Evolutionary conservation across 805 yeast species (phyloP).

Genomic region (Candida palmyrensis): DNA sequence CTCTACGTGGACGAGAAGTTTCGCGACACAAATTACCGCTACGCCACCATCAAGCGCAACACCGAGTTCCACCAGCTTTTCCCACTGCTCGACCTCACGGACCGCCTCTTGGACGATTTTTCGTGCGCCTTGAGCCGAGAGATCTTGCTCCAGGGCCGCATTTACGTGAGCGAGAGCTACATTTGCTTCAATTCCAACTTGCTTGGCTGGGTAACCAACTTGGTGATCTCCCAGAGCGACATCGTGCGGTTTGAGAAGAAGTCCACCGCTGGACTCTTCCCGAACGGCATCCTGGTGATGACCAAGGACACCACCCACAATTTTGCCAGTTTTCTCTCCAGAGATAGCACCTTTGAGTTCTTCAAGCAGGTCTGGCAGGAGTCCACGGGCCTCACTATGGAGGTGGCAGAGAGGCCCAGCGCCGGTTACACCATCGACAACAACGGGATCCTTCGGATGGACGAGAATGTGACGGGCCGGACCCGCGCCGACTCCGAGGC

Average conservation of each 20-base stretch:
- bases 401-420: conserved; percentile 8
- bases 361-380: conserved; percentile 67
- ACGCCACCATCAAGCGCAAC: conserved; percentile 59
- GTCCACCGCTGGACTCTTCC: conserved; percentile 83
- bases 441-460: conserved; percentile 11
- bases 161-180: conserved; percentile 73
- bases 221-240: conserved; percentile 68
- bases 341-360: conserved; percentile 73
- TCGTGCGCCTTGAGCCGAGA: conserved; percentile 88
- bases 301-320: conserved; percentile 61
- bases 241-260: conserved; percentile 72
- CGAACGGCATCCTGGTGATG: conserved; percentile 77
- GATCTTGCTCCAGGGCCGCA: conserved; percentile 79
- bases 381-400: conserved; percentile 22
- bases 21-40: conserved; percentile 54
- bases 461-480: no score
- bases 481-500: not conserved
- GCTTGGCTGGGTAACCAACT: conserved; percentile 85
- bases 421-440: conserved; percentile 11
- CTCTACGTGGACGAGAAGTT: conserved; percentile 56
- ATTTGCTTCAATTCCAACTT: conserved; percentile 84
- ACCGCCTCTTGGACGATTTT: conserved; percentile 77
- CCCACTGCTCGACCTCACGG: conserved; percentile 60
- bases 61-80: conserved; percentile 76
- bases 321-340: conserved; percentile 81